Evolutionary conservation across 441 rosid species (phyloP), one percentile per base, ranked within the genome.

Genomic region (Capsella rubella): DNA sequence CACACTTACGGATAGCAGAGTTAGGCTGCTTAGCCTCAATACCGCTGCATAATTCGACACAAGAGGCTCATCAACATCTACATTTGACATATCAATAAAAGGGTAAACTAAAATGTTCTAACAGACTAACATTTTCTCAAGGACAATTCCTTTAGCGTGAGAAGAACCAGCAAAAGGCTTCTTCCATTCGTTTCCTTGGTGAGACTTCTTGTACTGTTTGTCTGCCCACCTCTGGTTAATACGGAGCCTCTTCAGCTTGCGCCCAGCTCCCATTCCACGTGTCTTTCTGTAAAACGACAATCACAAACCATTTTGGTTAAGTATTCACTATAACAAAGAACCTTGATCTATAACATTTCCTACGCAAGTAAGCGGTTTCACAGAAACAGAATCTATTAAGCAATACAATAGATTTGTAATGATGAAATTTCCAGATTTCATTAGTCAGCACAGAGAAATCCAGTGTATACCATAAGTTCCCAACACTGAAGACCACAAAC

Each of bases 21-120:
- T 85, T 84, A 5, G 88, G 85, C 84, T 87, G 90, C 80, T 87
- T 87, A 21, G 90, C 90, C 47, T 80, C 88, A 73, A 80, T 84
- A 73, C 87, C 90, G 2, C 90, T 84, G 79, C 69, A 79, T 1
- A 29, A 50, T 12, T 25, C 61, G n/a, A 46, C 10, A 73, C 3
- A 63, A 16, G 3, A 35, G 1, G 12, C 60, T 52, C 3, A 18
- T 54, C 21, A 43, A 42, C 27, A 3, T 29, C 5, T 46, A 40
- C 4, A 0, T 6, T 45, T 2, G 4, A 49, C 3, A 49, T 9
- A 61, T 3, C 27, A 21, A 39, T 6, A 3, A 4, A 70, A 31
- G 0, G 6, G 2, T 25, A 4, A 8, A 15, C 3, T 7, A 3
- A 0, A 21, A 46, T 14, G 54, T 6, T 6, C 6, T 15, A 0